Conservation (phyloP, 1,284 basidiomycete species). For the Heterobasidion irregulare region DNA sequence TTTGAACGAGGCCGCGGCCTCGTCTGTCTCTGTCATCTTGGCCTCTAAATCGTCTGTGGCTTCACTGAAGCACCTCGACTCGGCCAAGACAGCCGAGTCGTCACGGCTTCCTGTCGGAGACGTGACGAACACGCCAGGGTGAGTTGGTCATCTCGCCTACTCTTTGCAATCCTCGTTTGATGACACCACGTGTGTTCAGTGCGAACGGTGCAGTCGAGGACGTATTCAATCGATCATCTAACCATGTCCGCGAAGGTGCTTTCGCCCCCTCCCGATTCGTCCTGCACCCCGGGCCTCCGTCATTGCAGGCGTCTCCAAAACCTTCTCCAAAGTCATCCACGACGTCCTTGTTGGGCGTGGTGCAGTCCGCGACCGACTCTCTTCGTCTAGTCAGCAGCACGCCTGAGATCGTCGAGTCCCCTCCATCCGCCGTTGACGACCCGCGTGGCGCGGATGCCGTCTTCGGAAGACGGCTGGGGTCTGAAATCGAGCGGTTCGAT, state of each 20-base stretch:
- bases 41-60: neutral
- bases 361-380: neutral
- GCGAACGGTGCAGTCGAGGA: neutral
- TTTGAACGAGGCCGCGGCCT: neutral
- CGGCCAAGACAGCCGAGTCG: neutral
- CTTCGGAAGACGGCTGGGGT: neutral
- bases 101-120: neutral
- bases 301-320: neutral
- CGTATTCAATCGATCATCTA: neutral
- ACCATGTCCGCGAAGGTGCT: constrained; percentile 59
- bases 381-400: neutral
- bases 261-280: constrained; percentile 44
- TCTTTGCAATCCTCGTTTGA: neutral
- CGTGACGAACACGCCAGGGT: neutral
- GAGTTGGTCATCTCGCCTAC: neutral
- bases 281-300: constrained; percentile 10
- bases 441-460: neutral
- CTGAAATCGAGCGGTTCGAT: constrained; percentile 14
- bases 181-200: neutral
- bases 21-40: constrained; percentile 7
- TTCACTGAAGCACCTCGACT: neutral
- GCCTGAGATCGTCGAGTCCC: neutral
- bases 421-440: neutral
- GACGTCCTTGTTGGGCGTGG: neutral
- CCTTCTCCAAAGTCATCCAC: neutral